Evolutionary conservation across 768 basidiomycete species (phyloP).

Genomic region (Psilocybe subaeruginosa): DNA sequence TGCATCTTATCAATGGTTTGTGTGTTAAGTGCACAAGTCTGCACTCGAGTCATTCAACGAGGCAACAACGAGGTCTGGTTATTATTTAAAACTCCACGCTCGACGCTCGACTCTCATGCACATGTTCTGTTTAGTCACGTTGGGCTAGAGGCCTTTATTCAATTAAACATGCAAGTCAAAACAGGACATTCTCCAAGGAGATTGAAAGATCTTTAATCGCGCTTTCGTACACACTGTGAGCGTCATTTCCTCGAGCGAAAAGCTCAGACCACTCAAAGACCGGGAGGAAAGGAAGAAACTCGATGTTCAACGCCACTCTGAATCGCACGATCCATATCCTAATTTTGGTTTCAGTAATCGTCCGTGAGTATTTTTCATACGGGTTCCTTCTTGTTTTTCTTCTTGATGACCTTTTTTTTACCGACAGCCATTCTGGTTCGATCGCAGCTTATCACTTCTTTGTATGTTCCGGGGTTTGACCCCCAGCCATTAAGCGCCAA

Average conservation of each 20-base stretch:
- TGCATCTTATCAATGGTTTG: background rate
- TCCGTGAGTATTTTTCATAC: background rate
- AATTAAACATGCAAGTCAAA: background rate
- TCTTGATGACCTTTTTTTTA: background rate
- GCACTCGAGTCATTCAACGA: background rate
- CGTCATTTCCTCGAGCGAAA: background rate
- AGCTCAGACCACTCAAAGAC: background rate
- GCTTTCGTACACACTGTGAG: background rate
- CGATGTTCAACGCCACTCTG: background rate
- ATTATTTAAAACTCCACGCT: too few species aligned
- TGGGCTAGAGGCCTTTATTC: background rate
- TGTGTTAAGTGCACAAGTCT: background rate
- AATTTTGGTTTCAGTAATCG: background rate
- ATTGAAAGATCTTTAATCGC: background rate
- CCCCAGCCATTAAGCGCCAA: constrained; percentile 45
- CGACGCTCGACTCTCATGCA: background rate
- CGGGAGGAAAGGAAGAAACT: background rate
- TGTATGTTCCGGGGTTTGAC: constrained; percentile 49
- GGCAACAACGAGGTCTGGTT: too few species aligned
- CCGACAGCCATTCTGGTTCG: background rate
- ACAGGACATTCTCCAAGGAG: background rate
- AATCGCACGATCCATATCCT: background rate
- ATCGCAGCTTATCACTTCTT: constrained; percentile 29
- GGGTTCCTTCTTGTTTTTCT: background rate
- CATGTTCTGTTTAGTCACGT: background rate